Conservation (phyloP, 805 yeast species). For the Yamadazyma insecticola region DNA sequence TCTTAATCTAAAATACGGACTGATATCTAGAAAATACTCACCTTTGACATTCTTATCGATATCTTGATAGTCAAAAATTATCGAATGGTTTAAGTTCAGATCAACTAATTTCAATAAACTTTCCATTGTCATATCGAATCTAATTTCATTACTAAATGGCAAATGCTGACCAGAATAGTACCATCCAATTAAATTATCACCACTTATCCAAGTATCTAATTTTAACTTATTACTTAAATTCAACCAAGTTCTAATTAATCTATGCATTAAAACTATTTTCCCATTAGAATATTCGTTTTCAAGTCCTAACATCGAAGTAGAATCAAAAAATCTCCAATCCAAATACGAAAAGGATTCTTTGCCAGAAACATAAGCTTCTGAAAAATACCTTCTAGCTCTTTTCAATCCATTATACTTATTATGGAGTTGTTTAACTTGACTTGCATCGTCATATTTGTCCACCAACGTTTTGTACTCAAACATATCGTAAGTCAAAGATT, state of each 20-base stretch:
- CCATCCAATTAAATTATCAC: slow-evolving; percentile 36
- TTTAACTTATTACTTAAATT: slow-evolving; percentile 36
- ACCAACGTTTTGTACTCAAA: slow-evolving; percentile 4
- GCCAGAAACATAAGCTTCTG: slow-evolving; percentile 9
- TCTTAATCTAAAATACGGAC: slow-evolving; percentile 23
- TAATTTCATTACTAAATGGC: slow-evolving; percentile 53
- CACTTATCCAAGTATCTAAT: slow-evolving; percentile 33
- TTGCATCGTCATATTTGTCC: slow-evolving; percentile 1
- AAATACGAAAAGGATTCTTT: slow-evolving; percentile 2
- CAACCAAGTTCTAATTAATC: slow-evolving; percentile 42
- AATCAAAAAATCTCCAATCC: slow-evolving; percentile 12
- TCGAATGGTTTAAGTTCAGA: slow-evolving; percentile 35
- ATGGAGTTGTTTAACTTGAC: slow-evolving; percentile 3
- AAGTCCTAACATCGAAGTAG: slow-evolving; percentile 1
- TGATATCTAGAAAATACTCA: slow-evolving; percentile 26
- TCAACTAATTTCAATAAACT: slow-evolving; percentile 42
- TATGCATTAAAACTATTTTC: slow-evolving; percentile 19
- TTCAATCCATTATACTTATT: slow-evolving; percentile 7
- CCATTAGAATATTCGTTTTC: slow-evolving; percentile 1
- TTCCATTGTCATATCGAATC: slow-evolving; percentile 40
- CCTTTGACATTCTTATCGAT: slow-evolving; percentile 4
- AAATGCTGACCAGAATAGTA: slow-evolving; percentile 49
- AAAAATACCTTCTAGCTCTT: slow-evolving; percentile 10
- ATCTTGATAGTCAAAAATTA: slow-evolving; percentile 30
- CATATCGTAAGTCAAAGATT: slow-evolving; percentile 3